Percentiles rank a stretch among this genome's conserved stretches.
Conservation (phyloP, 768 basidiomycete genomes). For the Trametes coccinea region DNA sequence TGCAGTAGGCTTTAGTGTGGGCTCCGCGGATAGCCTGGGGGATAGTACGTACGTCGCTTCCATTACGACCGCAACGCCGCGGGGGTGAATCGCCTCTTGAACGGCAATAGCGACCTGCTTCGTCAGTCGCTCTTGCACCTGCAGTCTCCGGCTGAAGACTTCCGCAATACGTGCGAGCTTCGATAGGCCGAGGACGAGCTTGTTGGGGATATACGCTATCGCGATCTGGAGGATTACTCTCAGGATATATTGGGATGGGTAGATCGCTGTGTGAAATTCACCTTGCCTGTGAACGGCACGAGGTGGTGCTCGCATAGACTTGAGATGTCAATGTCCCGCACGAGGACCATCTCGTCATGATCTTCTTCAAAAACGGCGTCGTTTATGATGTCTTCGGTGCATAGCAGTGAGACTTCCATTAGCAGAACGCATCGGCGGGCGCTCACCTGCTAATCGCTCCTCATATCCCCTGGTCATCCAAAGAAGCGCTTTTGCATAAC, state of each 20-base stretch:
- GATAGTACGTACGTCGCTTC: conserved; percentile 73
- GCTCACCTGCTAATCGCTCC: conserved; percentile 81
- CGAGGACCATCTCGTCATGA: conserved; percentile 99
- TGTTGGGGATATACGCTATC: conserved; percentile 96
- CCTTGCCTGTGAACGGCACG: conserved; percentile 97
- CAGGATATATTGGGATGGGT: background rate
- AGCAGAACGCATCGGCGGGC: background rate
- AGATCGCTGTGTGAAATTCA: conserved; percentile 29
- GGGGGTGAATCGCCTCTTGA: conserved; percentile 95
- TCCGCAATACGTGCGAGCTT: conserved; percentile 97
- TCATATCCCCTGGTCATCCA: conserved; percentile 99
- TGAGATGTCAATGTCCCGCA: conserved; percentile 95
- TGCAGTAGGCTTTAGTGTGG: conserved; percentile 33
- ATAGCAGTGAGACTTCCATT: background rate
- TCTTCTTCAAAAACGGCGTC: conserved; percentile 98
- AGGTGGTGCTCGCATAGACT: conserved; percentile 98
- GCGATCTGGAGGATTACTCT: conserved; percentile 64
- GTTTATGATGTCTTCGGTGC: conserved; percentile 85
- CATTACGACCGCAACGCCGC: conserved; percentile 99
- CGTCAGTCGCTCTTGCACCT: conserved; percentile 96
- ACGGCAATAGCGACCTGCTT: conserved; percentile 98
- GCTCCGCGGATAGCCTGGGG: conserved; percentile 10
- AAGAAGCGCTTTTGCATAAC: conserved; percentile 95
- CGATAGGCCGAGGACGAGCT: conserved; percentile 90
- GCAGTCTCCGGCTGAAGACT: conserved; percentile 92